phyloP scores from a whole-genome alignment of 495 filamentous ascomycete genomes.

The Penicillium canescens region DNA sequence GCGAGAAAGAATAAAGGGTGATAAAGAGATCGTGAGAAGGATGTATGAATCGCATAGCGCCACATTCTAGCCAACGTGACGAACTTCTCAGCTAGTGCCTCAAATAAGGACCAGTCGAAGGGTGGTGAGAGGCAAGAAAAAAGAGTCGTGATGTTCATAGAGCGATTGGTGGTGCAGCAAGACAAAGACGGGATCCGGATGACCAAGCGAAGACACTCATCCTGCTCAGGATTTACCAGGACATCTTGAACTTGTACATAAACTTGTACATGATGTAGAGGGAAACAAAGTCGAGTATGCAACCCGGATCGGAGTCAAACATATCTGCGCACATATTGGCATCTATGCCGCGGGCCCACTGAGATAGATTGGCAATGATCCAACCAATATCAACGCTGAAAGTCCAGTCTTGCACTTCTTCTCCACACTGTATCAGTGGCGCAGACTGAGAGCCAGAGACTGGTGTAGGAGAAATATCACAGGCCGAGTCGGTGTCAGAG shows the following conservation, averaged over 20 bases:
- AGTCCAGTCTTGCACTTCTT: not conserved
- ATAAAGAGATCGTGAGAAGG: no score
- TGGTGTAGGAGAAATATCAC: not conserved
- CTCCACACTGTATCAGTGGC: not conserved
- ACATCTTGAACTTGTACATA: not conserved
- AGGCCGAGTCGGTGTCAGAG: not conserved
- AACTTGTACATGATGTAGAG: constrained; percentile 8
- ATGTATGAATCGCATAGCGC: no score
- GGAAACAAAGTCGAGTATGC: constrained; percentile 8
- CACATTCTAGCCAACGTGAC: no score
- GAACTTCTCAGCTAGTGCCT: no score
- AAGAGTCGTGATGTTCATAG: not conserved
- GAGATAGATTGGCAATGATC: not conserved
- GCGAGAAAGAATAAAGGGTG: no score
- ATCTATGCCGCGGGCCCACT: not conserved
- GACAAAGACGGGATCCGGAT: no score
- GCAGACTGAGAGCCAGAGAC: not conserved
- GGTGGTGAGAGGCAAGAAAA: no score
- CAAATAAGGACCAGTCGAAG: no score
- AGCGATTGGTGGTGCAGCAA: no score
- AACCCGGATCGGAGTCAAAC: not conserved
- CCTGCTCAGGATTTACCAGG: not conserved
- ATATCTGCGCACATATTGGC: not conserved
- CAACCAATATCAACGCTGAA: constrained; percentile 7
- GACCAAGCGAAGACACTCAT: not conserved